Percentiles rank a stretch among this genome's conserved stretches.
Evolutionary conservation across 2,329 filamentous ascomycete genomes (phyloP).

Genomic region (Colletotrichum australisinense): DNA sequence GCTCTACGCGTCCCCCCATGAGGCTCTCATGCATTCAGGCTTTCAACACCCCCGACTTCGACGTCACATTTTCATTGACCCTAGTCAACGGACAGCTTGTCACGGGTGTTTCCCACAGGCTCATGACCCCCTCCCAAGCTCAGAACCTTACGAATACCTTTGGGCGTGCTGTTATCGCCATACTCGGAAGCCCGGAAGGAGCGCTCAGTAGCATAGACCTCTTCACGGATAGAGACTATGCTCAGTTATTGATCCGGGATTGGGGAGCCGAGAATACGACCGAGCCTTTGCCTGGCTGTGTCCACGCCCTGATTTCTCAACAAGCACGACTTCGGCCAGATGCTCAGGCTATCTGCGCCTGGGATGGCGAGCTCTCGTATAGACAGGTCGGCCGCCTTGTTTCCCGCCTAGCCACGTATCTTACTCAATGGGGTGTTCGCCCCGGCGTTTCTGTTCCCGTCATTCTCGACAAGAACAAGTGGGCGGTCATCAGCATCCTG

Average conservation of each 20-base stretch:
- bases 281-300: conserved; percentile 52
- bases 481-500: conserved; percentile 77
- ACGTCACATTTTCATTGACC: conserved; percentile 57
- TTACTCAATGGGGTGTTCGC: conserved; percentile 62
- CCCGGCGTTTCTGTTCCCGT: conserved; percentile 71
- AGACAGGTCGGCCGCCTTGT: conserved; percentile 51
- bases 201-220: conserved; percentile 60
- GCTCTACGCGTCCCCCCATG: conserved; percentile 41
- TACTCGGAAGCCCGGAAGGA: conserved; percentile 54
- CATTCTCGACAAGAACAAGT: conserved; percentile 75
- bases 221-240: conserved; percentile 66
- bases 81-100: conserved; percentile 55
- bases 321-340: conserved; percentile 53
- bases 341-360: conserved; percentile 54
- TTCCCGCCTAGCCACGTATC: conserved; percentile 52
- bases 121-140: conserved; percentile 56
- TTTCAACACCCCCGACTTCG: conserved; percentile 58
- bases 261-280: conserved; percentile 52
- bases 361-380: conserved; percentile 59
- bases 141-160: conserved; percentile 64
- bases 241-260: conserved; percentile 65
- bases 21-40: conserved; percentile 49
- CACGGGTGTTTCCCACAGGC: conserved; percentile 56
- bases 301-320: conserved; percentile 58
- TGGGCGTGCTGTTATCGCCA: conserved; percentile 60